Conservation (phyloP, 2,329 filamentous ascomycete genomes). For the Calonectria montana region DNA sequence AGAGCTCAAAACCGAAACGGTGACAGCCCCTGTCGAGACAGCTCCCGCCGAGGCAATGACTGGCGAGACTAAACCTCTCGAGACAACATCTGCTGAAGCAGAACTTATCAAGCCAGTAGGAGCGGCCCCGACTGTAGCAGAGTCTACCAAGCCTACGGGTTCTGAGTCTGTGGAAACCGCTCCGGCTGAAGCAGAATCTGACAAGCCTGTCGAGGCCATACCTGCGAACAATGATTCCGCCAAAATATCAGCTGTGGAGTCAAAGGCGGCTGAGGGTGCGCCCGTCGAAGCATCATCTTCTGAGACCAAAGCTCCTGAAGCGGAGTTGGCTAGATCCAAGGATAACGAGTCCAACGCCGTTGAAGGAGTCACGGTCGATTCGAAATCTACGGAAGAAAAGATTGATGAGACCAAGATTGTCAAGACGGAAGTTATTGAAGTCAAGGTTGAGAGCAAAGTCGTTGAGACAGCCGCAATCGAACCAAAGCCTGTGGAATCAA, state of each 20-base stretch:
- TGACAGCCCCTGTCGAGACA: not conserved
- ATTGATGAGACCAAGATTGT: not conserved
- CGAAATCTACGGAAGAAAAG: not conserved
- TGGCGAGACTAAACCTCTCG: not conserved
- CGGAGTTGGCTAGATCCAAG: not conserved
- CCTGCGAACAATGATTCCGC: not conserved
- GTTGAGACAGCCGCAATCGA: not conserved
- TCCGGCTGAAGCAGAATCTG: not conserved
- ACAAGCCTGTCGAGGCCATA: not conserved
- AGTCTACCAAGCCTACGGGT: not conserved
- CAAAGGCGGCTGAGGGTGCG: not conserved
- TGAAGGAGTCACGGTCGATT: not conserved
- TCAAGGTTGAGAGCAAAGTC: not conserved
- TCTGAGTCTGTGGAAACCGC: not conserved
- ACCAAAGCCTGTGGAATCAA: not conserved
- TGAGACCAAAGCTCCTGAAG: slow-evolving; percentile 7
- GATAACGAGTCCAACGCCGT: not conserved
- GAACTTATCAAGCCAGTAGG: not conserved
- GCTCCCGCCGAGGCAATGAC: not conserved
- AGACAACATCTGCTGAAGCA: not conserved
- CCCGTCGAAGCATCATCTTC: not conserved
- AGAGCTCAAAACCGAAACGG: slow-evolving; percentile 8
- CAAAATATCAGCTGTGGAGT: not conserved
- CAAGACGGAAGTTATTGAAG: slow-evolving; percentile 1
- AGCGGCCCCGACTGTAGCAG: not conserved